These are phyloP conservation scores for Colletotrichum sp. DNA, from an alignment of 2,329 filamentous ascomycete species.

Conservation along the genomic window DNA sequence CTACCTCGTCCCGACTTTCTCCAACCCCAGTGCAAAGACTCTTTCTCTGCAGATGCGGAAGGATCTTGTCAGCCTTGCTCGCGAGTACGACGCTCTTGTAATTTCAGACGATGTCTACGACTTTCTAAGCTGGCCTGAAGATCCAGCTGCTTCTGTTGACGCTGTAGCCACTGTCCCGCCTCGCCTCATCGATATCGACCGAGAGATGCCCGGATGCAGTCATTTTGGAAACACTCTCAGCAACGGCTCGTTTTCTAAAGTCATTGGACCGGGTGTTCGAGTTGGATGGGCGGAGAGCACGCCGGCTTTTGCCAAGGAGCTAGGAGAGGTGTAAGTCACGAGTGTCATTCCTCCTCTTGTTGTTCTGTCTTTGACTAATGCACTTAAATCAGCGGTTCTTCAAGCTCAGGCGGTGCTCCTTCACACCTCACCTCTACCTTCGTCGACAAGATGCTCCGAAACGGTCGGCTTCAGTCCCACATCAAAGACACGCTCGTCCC, in stretches of 20 bases:
- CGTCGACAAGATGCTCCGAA: constrained; percentile 23
- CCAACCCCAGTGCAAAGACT: constrained; percentile 85
- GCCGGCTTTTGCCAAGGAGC: constrained; percentile 53
- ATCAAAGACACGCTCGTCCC: constrained; percentile 24
- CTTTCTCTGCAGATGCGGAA: constrained; percentile 75
- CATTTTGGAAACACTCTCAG: constrained; percentile 82
- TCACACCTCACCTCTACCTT: constrained; percentile 1
- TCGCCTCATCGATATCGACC: constrained; percentile 80
- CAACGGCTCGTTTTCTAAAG: constrained; percentile 93
- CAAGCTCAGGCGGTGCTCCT: constrained; percentile 29
- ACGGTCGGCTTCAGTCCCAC: constrained; percentile 22
- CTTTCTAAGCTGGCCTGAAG: constrained; percentile 74
- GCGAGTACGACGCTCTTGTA: constrained; percentile 79
- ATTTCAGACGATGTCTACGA: constrained; percentile 95
- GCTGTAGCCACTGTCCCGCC: constrained; percentile 61
- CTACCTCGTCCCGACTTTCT: constrained; percentile 86
- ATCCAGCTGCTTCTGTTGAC: constrained; percentile 31
- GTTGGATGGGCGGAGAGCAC: constrained; percentile 86
- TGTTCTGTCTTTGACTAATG: not conserved
- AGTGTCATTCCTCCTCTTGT: constrained; percentile 27
- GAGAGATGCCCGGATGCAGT: constrained; percentile 56
- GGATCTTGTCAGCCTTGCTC: constrained; percentile 74
- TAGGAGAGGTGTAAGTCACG: constrained; percentile 53
- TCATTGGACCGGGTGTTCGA: constrained; percentile 79
- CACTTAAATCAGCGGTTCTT: not conserved